Conservation (phyloP, 306 rosid genomes). For the Nissolia schottii region DNA sequence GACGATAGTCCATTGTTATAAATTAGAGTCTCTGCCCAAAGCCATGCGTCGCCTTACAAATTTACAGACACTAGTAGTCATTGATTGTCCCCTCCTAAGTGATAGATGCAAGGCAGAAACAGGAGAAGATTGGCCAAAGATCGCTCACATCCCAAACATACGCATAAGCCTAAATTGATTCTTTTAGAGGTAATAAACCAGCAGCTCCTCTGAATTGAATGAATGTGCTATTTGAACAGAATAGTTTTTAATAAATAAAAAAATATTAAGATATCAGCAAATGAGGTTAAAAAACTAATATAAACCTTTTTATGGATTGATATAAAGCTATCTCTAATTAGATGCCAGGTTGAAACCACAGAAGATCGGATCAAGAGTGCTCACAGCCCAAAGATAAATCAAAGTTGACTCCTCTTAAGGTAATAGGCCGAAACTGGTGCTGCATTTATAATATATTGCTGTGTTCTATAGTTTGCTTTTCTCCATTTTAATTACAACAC, state of each 20-base stretch:
- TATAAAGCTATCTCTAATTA: too few species aligned
- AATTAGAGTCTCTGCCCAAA: not conserved
- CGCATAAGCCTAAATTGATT: not conserved
- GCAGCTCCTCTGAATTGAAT: too few species aligned
- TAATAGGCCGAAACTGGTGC: not conserved
- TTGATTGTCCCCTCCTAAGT: not conserved
- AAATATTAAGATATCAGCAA: too few species aligned
- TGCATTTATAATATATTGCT: not conserved
- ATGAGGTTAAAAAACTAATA: too few species aligned
- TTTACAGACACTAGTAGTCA: not conserved
- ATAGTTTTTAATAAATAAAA: too few species aligned
- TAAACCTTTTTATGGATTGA: too few species aligned
- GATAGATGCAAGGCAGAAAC: not conserved
- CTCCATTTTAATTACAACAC: not conserved
- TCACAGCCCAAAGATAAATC: not conserved
- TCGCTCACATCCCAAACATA: not conserved
- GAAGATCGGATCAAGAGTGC: not conserved
- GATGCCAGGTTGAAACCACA: not conserved
- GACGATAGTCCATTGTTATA: rapidly evolving
- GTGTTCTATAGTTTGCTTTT: not conserved
- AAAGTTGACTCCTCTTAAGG: not conserved
- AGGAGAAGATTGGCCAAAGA: not conserved
- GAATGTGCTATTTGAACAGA: too few species aligned
- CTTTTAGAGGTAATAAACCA: not conserved
- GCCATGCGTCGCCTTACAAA: not conserved